Evolutionary conservation across 768 basidiomycete genomes (phyloP).

Genomic region (Tremella fuciformis): DNA sequence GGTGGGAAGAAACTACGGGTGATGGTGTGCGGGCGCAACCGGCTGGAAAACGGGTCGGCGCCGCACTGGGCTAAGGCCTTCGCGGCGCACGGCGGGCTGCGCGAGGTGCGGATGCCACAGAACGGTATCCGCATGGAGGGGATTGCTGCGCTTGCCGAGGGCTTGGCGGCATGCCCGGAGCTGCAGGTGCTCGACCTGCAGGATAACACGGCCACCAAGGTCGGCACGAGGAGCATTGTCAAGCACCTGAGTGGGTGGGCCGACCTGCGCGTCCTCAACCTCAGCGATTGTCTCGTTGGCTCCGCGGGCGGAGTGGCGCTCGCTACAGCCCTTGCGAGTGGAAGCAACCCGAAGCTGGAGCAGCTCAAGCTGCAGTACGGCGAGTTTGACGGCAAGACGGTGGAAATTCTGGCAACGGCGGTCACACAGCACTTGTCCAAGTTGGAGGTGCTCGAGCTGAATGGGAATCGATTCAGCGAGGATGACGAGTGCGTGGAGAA

Average conservation of each 20-base stretch:
- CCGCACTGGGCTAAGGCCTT: conserved; percentile 81
- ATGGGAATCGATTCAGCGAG: conserved; percentile 64
- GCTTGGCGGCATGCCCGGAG: conserved; percentile 64
- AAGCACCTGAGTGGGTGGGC: conserved; percentile 69
- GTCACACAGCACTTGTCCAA: conserved; percentile 62
- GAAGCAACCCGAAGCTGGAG: conserved; percentile 71
- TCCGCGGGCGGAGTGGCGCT: conserved; percentile 72
- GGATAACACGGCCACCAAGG: conserved; percentile 61
- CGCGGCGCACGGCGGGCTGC: conserved; percentile 72
- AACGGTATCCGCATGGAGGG: conserved; percentile 96
- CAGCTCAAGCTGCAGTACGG: conserved; percentile 85
- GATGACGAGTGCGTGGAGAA: conserved; percentile 56
- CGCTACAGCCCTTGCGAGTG: conserved; percentile 62
- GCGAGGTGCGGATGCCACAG: conserved; percentile 90
- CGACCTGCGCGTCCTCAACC: conserved; percentile 69
- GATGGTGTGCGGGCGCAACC: conserved; percentile 89
- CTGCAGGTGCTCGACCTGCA: conserved; percentile 83
- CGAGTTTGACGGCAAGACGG: conserved; percentile 71
- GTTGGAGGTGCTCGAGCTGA: conserved; percentile 73
- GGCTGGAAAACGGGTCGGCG: conserved; percentile 89
- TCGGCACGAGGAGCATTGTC: conserved; percentile 60
- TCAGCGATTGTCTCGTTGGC: conserved; percentile 87
- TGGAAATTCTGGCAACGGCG: conserved; percentile 65
- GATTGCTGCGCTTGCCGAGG: conserved; percentile 71
- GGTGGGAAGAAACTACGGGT: conserved; percentile 73